phyloP scores from a whole-genome alignment of 2,329 filamentous ascomycete species.

The Chlorencoelia australis region DNA sequence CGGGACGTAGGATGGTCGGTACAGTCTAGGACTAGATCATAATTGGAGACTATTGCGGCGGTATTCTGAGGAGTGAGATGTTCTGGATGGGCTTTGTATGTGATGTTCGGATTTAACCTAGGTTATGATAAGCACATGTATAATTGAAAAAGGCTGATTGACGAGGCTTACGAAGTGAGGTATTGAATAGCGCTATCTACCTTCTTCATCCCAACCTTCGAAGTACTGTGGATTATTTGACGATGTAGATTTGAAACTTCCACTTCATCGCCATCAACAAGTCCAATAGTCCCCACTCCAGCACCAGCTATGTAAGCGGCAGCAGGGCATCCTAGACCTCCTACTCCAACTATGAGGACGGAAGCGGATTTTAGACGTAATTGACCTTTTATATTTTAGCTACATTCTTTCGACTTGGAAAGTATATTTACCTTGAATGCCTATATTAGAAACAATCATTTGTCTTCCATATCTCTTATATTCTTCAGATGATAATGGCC shows the following conservation, averaged over 20 bases:
- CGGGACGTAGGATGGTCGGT: slow-evolving; percentile 88
- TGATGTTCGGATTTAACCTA: slow-evolving; percentile 64
- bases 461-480: slow-evolving; percentile 84
- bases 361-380: slow-evolving; percentile 57
- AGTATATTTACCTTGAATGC: slow-evolving; percentile 51
- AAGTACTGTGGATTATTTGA: slow-evolving; percentile 71
- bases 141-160: neutral
- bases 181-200: slow-evolving; percentile 64
- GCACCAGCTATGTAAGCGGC: slow-evolving; percentile 88
- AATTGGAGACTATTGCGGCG: slow-evolving; percentile 52
- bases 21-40: slow-evolving; percentile 85
- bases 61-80: slow-evolving; percentile 64
- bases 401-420: neutral
- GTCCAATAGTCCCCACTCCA: slow-evolving; percentile 71
- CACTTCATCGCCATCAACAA: slow-evolving; percentile 81
- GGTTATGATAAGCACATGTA: neutral
- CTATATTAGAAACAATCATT: slow-evolving; percentile 77
- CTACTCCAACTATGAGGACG: slow-evolving; percentile 76
- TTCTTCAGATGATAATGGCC: slow-evolving; percentile 63
- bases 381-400: slow-evolving; percentile 48
- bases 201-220: slow-evolving; percentile 64
- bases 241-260: slow-evolving; percentile 88
- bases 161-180: slow-evolving; percentile 39
- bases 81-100: slow-evolving; percentile 49
- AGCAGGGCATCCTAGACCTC: slow-evolving; percentile 85